Evolutionary conservation across 495 filamentous ascomycete species (phyloP).

Genomic region (Saxophila tyrrhenica): DNA sequence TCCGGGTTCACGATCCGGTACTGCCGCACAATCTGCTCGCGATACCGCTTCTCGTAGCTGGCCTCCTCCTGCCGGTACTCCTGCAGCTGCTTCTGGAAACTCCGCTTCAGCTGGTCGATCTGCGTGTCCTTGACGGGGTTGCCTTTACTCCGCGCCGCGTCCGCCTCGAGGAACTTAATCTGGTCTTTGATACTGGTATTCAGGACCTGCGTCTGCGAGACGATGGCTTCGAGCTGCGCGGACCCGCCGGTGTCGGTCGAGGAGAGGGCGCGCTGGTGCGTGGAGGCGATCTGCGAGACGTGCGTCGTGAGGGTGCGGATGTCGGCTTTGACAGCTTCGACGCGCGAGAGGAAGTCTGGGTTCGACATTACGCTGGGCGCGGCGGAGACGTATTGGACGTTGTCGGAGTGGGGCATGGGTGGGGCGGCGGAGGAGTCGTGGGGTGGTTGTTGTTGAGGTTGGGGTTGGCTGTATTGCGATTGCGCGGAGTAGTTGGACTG

Average conservation of each 20-base stretch:
- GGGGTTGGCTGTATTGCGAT: constrained; percentile 1
- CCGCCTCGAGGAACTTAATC: constrained; percentile 54
- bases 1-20: constrained; percentile 67
- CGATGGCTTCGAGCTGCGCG: constrained; percentile 44
- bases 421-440: constrained; percentile 3
- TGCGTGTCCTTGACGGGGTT: constrained; percentile 50
- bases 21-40: constrained; percentile 61
- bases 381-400: constrained; percentile 15
- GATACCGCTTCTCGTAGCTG: constrained; percentile 51
- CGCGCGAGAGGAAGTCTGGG: constrained; percentile 48
- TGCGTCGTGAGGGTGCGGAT: constrained; percentile 44
- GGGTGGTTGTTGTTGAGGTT: background rate
- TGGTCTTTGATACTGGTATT: constrained; percentile 56
- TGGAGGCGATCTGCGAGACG: constrained; percentile 44
- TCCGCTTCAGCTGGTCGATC: constrained; percentile 49
- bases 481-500: constrained; percentile 24
- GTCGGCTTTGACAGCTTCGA: constrained; percentile 45
- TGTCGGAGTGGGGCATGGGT: background rate
- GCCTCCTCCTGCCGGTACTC: constrained; percentile 54
- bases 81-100: constrained; percentile 52
- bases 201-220: constrained; percentile 52
- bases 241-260: background rate
- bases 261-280: constrained; percentile 48
- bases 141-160: constrained; percentile 46
- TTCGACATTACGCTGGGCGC: constrained; percentile 25